Percentiles rank a stretch among this genome's conserved stretches.
phyloP scores from a whole-genome alignment of 169 alveolate genomes.

The Ichthyophthirius multifiliis region DNA sequence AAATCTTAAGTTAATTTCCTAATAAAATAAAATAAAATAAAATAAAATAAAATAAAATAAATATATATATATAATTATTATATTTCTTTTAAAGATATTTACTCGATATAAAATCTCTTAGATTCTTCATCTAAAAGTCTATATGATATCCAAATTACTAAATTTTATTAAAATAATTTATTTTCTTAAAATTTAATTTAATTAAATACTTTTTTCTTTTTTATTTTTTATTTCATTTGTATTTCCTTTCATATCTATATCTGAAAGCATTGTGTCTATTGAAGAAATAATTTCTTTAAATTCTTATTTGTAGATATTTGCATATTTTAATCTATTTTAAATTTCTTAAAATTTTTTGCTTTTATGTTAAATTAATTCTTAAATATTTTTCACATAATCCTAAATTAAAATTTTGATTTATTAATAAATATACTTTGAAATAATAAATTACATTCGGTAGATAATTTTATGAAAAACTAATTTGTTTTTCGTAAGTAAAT shows the following conservation, averaged over 20 bases:
- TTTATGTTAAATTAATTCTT: background rate
- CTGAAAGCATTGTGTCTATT: background rate
- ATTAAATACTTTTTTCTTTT: background rate
- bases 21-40: too few relatives aligned
- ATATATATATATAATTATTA: background rate
- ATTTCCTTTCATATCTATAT: background rate
- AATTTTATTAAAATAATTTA: background rate
- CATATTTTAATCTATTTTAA: background rate
- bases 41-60: too few relatives aligned
- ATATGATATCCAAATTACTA: background rate
- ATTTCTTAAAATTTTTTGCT: background rate
- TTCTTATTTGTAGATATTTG: background rate
- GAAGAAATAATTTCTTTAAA: background rate
- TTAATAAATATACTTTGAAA: background rate
- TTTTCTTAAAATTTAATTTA: background rate
- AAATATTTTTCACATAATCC: background rate
- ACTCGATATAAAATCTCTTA: background rate
- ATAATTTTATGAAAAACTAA: background rate
- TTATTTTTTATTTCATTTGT: background rate
- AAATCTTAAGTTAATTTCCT: background rate
- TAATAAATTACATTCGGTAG: background rate
- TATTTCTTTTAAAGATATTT: background rate
- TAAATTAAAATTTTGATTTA: background rate
- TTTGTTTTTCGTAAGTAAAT: background rate
- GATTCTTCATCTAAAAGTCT: slow-evolving; percentile 1